phyloP scores from a whole-genome alignment of 441 rosid species.

The Adansonia grandidieri region DNA sequence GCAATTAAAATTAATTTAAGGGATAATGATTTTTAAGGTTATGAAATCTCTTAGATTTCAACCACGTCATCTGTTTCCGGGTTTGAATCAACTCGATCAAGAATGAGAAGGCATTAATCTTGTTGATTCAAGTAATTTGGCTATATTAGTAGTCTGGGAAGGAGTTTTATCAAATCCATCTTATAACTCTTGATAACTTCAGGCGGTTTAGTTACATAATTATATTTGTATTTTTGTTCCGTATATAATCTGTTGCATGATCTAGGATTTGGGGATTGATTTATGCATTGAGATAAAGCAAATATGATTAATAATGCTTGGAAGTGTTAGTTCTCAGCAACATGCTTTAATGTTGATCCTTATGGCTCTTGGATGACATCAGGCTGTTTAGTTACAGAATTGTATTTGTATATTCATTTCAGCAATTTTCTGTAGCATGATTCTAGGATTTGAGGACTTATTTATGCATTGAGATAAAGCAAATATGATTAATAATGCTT shows the following conservation, averaged over 20 bases:
- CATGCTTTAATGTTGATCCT: not conserved
- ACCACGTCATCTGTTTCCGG: not conserved
- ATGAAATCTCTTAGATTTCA: not conserved
- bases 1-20: not conserved
- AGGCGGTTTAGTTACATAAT: not conserved
- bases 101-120: not conserved
- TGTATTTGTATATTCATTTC: not conserved
- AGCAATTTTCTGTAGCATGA: not conserved
- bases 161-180: not conserved
- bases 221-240: not conserved
- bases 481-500: not conserved
- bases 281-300: not conserved
- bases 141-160: not conserved
- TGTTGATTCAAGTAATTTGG: not conserved
- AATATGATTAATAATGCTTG: not conserved
- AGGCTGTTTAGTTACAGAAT: not conserved
- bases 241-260: not conserved
- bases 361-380: not conserved
- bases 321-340: not conserved
- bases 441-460: not conserved
- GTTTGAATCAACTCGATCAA: slow-evolving; percentile 1
- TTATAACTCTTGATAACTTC: not conserved
- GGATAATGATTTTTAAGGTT: not conserved
- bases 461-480: not conserved
- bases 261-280: slow-evolving; percentile 4